These are phyloP conservation scores for Phaeosphaeria sp. DNA, from an alignment of 2,329 filamentous ascomycete species.

Conservation along the genomic window DNA sequence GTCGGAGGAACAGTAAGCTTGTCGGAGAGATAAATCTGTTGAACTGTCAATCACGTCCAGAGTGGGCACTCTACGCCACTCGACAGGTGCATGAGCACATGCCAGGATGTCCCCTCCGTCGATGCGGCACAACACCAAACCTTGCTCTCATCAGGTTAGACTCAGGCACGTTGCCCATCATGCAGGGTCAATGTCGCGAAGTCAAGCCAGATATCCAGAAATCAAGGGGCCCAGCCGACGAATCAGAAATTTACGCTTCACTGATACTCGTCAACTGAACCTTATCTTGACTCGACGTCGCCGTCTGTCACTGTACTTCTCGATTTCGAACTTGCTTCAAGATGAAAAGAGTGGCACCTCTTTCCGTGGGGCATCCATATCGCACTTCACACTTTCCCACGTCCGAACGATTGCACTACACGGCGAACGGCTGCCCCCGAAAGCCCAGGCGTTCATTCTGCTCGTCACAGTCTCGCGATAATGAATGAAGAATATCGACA, in stretches of 20 bases:
- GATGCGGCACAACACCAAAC: constrained; percentile 12
- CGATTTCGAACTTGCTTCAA: background rate
- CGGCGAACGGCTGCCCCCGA: background rate
- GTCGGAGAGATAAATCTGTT: background rate
- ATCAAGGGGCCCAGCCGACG: background rate
- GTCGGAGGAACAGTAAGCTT: background rate
- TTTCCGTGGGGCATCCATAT: background rate
- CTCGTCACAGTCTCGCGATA: background rate
- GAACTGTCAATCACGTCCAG: background rate
- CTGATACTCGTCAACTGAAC: constrained; percentile 10
- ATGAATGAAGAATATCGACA: constrained; percentile 28
- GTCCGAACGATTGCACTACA: background rate
- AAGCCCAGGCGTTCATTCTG: background rate
- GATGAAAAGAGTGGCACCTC: constrained; percentile 16
- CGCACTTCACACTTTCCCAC: background rate
- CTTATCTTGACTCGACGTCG: constrained; percentile 24
- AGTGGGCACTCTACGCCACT: background rate
- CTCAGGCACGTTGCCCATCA: background rate
- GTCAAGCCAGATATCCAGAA: background rate
- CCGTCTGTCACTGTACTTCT: background rate
- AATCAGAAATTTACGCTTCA: background rate
- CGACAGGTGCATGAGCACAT: background rate
- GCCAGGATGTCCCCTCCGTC: constrained; percentile 10
- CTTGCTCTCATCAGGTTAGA: constrained; percentile 5
- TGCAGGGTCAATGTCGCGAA: constrained; percentile 8